Percentiles rank a stretch among this genome's conserved stretches.
phyloP scores from a whole-genome alignment of 108 stramenopile genomes.

The Pseudonitzschia multiseries region DNA sequence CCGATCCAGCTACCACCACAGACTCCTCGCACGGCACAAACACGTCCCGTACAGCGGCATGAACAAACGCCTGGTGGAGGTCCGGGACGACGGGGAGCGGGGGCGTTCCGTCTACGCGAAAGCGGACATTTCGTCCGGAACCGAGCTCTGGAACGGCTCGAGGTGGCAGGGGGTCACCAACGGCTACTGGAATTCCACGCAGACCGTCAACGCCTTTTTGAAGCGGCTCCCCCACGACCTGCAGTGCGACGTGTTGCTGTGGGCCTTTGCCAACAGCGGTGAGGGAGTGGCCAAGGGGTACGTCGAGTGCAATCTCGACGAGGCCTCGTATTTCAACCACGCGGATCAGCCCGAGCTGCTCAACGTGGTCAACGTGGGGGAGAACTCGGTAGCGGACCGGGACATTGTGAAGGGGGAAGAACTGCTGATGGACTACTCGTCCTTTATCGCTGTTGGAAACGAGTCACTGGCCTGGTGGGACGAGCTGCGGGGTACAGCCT shows the following conservation, averaged over 20 bases:
- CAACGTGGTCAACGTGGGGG: background rate
- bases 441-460: background rate
- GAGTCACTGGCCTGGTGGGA: conserved; percentile 3
- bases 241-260: conserved; percentile 2
- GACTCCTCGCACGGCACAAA: background rate
- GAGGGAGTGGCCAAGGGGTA: background rate
- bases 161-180: background rate
- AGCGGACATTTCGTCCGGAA: background rate
- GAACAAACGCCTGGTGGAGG: background rate
- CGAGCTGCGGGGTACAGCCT: background rate
- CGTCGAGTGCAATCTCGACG: conserved; percentile 1
- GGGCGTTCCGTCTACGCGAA: conserved; percentile 1
- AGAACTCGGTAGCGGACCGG: background rate
- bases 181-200: background rate
- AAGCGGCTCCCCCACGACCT: conserved; percentile 1
- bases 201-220: background rate
- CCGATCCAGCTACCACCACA: conserved; percentile 1
- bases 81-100: background rate
- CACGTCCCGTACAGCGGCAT: background rate
- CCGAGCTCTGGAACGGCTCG: background rate
- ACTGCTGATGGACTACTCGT: background rate
- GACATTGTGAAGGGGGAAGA: conserved; percentile 7
- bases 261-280: background rate
- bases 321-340: conserved; percentile 13
- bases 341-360: background rate